Evolutionary conservation across 2,329 filamentous ascomycete genomes (phyloP).

Genomic region (Zasmidium angulare): DNA sequence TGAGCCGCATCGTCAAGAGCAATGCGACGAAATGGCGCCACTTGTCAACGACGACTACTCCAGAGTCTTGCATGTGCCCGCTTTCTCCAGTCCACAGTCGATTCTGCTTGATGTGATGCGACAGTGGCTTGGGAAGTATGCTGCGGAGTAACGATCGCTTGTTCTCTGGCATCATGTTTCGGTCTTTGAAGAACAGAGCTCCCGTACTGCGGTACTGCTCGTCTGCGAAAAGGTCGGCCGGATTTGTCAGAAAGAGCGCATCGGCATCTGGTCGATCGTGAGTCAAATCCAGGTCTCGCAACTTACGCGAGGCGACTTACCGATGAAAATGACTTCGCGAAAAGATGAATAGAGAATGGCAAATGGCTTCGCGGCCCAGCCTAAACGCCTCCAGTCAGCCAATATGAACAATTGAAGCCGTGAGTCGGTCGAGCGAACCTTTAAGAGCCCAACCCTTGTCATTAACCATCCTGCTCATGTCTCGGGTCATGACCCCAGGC

Average conservation of each 20-base stretch:
- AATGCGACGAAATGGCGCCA: conserved; percentile 48
- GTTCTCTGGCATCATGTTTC: conserved; percentile 42
- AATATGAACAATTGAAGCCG: too few relatives aligned
- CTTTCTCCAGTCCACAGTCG: conserved; percentile 40
- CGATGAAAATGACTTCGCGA: conserved; percentile 48
- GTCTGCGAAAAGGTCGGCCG: conserved; percentile 44
- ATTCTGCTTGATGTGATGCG: conserved; percentile 37
- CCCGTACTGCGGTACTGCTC: conserved; percentile 44
- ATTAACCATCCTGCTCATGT: conserved; percentile 29
- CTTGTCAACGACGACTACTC: conserved; percentile 49
- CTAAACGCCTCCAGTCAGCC: too few relatives aligned
- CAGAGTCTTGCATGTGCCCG: conserved; percentile 46
- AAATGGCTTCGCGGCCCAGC: conserved; percentile 41
- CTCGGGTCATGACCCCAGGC: conserved; percentile 45
- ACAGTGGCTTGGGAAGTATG: conserved; percentile 46
- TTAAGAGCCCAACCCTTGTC: too few relatives aligned
- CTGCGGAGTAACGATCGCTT: conserved; percentile 43
- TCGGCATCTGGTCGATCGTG: conserved; percentile 40
- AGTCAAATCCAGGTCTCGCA: background rate
- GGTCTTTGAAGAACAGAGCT: conserved; percentile 49
- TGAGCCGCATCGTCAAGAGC: conserved; percentile 42
- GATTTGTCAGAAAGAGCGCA: conserved; percentile 43
- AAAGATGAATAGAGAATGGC: conserved; percentile 49
- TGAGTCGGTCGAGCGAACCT: conserved; percentile 26
- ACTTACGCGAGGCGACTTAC: background rate